Evolutionary conservation across 2,329 filamentous ascomycete species (phyloP).

Genomic region (Sporothrix brunneoviolacea): DNA sequence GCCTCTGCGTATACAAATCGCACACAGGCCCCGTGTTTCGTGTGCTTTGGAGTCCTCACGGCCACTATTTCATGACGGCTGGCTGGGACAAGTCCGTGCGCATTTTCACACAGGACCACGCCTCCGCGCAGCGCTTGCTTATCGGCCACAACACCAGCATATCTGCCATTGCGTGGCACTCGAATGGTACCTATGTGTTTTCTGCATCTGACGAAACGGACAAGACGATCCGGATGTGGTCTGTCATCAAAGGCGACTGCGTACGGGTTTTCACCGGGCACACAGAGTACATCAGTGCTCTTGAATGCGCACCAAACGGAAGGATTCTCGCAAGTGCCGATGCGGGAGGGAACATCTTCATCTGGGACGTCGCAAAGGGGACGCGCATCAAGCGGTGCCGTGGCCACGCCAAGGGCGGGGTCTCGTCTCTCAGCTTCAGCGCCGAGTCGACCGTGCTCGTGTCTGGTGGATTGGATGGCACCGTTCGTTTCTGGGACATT

Average conservation of each 20-base stretch:
- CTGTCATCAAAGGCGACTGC: slow-evolving; percentile 76
- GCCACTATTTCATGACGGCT: slow-evolving; percentile 87
- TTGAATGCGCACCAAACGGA: slow-evolving; percentile 82
- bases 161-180: slow-evolving; percentile 89
- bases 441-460: slow-evolving; percentile 87
- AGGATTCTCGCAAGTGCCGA: slow-evolving; percentile 89
- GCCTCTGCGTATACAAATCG: slow-evolving; percentile 86
- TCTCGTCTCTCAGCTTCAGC: slow-evolving; percentile 89
- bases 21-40: slow-evolving; percentile 88
- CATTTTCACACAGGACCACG: slow-evolving; percentile 88
- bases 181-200: slow-evolving; percentile 89
- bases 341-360: slow-evolving; percentile 77
- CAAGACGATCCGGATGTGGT: slow-evolving; percentile 96
- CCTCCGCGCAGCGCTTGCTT: slow-evolving; percentile 79
- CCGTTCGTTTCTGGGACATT: slow-evolving; percentile 91
- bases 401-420: slow-evolving; percentile 86
- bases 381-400: slow-evolving; percentile 84
- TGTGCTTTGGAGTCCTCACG: slow-evolving; percentile 82
- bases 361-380: slow-evolving; percentile 91
- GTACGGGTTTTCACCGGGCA: slow-evolving; percentile 92
- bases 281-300: slow-evolving; percentile 73
- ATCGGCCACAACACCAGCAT: slow-evolving; percentile 90
- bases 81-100: slow-evolving; percentile 87
- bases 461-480: slow-evolving; percentile 85
- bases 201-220: slow-evolving; percentile 80